These are phyloP conservation scores for Globisporangium nagaii DNA, from an alignment of 352 stramenopile genomes.

Conservation along the genomic window DNA sequence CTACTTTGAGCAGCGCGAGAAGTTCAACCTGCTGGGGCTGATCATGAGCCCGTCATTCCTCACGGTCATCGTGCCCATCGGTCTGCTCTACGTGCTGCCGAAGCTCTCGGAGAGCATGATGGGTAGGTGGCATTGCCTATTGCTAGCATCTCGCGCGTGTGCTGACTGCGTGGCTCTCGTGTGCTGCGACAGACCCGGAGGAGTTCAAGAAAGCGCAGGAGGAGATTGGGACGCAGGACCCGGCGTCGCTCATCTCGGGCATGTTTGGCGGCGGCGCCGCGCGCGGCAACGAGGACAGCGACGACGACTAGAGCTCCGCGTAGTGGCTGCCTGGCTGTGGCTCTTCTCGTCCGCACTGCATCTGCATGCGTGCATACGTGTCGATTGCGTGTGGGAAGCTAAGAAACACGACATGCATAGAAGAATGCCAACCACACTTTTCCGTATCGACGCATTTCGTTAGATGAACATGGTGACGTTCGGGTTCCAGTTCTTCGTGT, in stretches of 20 bases:
- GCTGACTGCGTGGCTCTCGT: neutral
- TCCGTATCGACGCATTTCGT: no score
- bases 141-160: no score
- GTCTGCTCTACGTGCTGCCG: slow-evolving; percentile 70
- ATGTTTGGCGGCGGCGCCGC: slow-evolving; percentile 58
- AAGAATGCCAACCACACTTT: neutral
- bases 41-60: slow-evolving; percentile 83
- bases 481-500: slow-evolving; percentile 62
- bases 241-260: slow-evolving; percentile 52
- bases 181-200: slow-evolving; percentile 49
- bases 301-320: slow-evolving; percentile 70
- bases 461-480: slow-evolving; percentile 76
- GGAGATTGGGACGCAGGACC: slow-evolving; percentile 72
- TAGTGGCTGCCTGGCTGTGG: slow-evolving; percentile 9
- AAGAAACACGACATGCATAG: neutral
- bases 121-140: slow-evolving; percentile 26
- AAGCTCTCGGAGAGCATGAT: slow-evolving; percentile 79
- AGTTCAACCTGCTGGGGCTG: slow-evolving; percentile 69
- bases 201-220: slow-evolving; percentile 86
- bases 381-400: no score
- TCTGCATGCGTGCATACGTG: neutral
- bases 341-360: neutral
- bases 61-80: slow-evolving; percentile 70
- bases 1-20: slow-evolving; percentile 83
- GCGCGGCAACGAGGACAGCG: slow-evolving; percentile 55